phyloP scores from a whole-genome alignment of 768 basidiomycete genomes.

The Boletus rubropictus region DNA sequence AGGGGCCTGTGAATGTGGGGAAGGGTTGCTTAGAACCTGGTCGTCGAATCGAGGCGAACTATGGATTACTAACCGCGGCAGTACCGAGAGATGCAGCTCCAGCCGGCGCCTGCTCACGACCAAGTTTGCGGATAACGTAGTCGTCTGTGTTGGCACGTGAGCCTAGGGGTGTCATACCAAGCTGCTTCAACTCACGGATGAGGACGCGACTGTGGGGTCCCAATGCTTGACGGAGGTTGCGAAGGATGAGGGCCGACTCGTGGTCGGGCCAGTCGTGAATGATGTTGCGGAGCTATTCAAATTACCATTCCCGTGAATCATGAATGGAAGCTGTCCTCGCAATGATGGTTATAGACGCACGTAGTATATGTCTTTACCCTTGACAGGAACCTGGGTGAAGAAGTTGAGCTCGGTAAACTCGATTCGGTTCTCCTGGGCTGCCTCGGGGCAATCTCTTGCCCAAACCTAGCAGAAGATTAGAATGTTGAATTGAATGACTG shows the following conservation, averaged over 20 bases:
- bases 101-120: constrained; percentile 9
- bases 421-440: constrained; percentile 21
- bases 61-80: constrained; percentile 11
- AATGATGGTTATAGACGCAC: constrained; percentile 13
- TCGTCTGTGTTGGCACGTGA: constrained; percentile 17
- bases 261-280: constrained; percentile 33
- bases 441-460: constrained; percentile 22
- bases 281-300: constrained; percentile 18
- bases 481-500: too few relatives aligned
- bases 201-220: constrained; percentile 28
- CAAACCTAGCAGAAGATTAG: constrained; percentile 18
- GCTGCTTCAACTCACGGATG: constrained; percentile 22
- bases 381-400: constrained; percentile 24
- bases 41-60: not conserved
- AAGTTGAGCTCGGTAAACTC: constrained; percentile 30
- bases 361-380: constrained; percentile 30
- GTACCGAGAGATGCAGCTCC: constrained; percentile 12
- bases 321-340: not conserved
- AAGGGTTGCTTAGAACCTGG: not conserved
- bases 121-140: constrained; percentile 16
- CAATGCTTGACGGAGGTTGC: constrained; percentile 28
- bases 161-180: not conserved
- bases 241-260: constrained; percentile 22
- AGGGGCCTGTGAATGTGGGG: constrained; percentile 26
- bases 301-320: not conserved